A percentile compares a stretch with the other conserved stretches of the same genome.
Conservation (phyloP, 305 asterid species). For the Fraxinus angustifolia region DNA sequence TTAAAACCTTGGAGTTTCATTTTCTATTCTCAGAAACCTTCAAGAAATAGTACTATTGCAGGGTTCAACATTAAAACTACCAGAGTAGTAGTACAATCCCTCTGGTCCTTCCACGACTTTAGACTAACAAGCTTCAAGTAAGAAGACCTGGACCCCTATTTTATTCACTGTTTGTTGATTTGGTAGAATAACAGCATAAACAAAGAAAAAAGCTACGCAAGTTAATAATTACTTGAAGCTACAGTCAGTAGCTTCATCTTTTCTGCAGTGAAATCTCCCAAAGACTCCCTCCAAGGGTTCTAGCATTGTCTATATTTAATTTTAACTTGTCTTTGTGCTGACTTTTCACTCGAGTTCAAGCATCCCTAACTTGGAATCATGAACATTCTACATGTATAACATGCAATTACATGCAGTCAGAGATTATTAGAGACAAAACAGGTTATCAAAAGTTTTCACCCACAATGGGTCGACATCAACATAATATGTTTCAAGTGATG, state of each 20-base stretch:
- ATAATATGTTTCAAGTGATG: background rate
- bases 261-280: background rate
- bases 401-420: background rate
- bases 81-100: background rate
- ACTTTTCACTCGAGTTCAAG: background rate
- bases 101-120: background rate
- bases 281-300: background rate
- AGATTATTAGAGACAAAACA: background rate
- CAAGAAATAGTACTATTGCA: background rate
- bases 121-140: background rate
- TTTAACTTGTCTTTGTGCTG: background rate
- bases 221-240: background rate
- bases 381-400: background rate
- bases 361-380: background rate
- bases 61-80: background rate
- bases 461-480: background rate
- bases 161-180: background rate
- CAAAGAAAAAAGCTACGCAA: background rate
- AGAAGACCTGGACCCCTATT: background rate
- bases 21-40: background rate
- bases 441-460: background rate
- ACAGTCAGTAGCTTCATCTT: background rate
- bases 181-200: background rate
- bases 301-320: background rate
- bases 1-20: background rate